A percentile compares a stretch with the other conserved stretches of the same genome.
Evolutionary conservation across 192 early-diverging fungal species (phyloP).

Genomic region (Kappamyces sp.): DNA sequence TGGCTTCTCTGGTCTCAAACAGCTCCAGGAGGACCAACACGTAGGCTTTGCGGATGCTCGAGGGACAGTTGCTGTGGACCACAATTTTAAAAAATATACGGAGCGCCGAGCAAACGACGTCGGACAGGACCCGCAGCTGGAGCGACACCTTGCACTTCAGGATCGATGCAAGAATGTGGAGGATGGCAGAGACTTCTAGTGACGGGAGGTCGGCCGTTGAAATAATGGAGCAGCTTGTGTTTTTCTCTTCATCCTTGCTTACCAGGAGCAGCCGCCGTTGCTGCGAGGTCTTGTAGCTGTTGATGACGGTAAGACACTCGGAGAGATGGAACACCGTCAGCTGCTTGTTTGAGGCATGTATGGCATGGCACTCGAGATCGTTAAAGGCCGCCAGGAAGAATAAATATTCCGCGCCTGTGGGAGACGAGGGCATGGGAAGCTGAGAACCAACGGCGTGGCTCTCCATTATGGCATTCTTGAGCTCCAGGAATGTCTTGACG

Average conservation of each 20-base stretch:
- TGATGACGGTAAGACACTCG: constrained; percentile 39
- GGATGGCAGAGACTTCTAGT: constrained; percentile 31
- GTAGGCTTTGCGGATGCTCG: constrained; percentile 32
- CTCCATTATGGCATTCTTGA: constrained; percentile 20
- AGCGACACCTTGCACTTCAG: background rate
- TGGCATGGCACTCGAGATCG: background rate
- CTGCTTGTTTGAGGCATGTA: background rate
- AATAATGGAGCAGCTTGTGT: background rate
- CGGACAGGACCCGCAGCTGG: constrained; percentile 2
- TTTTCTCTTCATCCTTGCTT: background rate
- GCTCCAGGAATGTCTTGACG: constrained; percentile 21
- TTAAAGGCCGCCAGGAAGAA: constrained; percentile 12
- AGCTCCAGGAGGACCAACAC: constrained; percentile 17
- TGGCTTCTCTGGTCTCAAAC: constrained; percentile 14
- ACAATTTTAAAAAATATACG: constrained; percentile 17
- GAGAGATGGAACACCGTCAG: constrained; percentile 29
- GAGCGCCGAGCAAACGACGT: background rate
- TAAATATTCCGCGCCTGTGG: constrained; percentile 1
- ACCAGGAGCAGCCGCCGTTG: constrained; percentile 6
- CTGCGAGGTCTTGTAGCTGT: constrained; percentile 21
- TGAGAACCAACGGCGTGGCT: background rate
- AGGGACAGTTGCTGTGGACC: constrained; percentile 15
- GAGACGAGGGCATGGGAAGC: background rate
- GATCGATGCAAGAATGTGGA: constrained; percentile 27
- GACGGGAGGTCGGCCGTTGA: background rate